Evolutionary conservation across 305 asterid species (phyloP), one percentile per base, ranked within the genome.

Genomic region (Rubia balearica): DNA sequence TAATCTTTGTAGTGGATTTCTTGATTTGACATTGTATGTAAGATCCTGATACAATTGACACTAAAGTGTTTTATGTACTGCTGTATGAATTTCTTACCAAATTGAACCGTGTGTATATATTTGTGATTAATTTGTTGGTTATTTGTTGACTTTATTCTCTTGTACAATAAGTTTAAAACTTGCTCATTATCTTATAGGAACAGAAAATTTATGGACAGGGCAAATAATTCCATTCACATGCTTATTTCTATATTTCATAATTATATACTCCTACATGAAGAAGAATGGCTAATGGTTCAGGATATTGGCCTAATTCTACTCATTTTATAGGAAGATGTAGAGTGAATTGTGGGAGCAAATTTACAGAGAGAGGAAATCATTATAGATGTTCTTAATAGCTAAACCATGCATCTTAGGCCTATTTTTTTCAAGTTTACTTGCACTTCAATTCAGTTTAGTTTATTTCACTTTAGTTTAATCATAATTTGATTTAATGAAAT

Each of bases 11-110:
- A 8, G 40, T 65, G 68, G 14, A 56, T 36, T 40, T 6, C 40
- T 21, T 72, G 61, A 61, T 49, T 74, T 68, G 22, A 67, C 63
- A 4, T 51, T 42, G 61, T 61, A 46, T 48, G 22, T 36, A 62
- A 8, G 56, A 43, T 41, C 40, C n/a, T 74, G 65, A 51, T 59
- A n/a, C 13, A 19, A 40, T 59, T 17, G 57, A 21, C 63, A 46
- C 22, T 49, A n/a, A 17, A 61, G 24, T 19, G 21, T 60, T 42
- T 48, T 59, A 24, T 11, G 24, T n/a, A 59, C 60, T 49, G 21
- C 57, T 49, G 21, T 36, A 69, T 38, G 49, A 19, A 46, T 45
- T 59, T 57, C 71, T 65, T 33, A 59, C 49, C 51, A n/a, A 46
- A 40, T 14, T 49, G 38, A 73, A 40, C 43, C 2, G 9, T 16